A percentile compares a stretch with the other conserved stretches of the same genome.
phyloP scores from a whole-genome alignment of 805 yeast species.

The Nakazawaea holstii region DNA sequence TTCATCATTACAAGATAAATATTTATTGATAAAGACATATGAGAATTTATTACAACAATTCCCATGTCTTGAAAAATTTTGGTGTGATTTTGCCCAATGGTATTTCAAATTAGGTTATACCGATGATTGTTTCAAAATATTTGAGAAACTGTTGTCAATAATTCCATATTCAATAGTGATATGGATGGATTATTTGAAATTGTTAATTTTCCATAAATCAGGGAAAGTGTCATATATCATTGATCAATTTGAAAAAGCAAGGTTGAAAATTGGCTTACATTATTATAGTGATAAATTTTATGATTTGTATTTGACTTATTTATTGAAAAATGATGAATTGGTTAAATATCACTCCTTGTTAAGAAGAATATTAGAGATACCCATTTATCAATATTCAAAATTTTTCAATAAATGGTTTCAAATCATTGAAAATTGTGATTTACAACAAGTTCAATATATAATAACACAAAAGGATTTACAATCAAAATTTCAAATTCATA shows the following conservation, averaged over 20 bases:
- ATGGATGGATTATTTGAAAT: constrained; percentile 44
- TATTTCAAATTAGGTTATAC: constrained; percentile 40
- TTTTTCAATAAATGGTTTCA: constrained; percentile 35
- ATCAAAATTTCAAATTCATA: not conserved
- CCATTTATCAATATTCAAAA: constrained; percentile 46
- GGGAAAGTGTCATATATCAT: constrained; percentile 23
- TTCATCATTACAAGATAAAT: constrained; percentile 24
- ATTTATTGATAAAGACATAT: constrained; percentile 33
- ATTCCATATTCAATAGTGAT: constrained; percentile 40
- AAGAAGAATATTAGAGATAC: constrained; percentile 48
- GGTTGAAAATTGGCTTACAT: constrained; percentile 45
- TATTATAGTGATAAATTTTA: constrained; percentile 48
- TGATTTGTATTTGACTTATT: constrained; percentile 39
- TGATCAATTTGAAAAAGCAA: constrained; percentile 36
- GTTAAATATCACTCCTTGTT: constrained; percentile 36
- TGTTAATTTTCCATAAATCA: not conserved
- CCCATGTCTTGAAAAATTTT: constrained; percentile 48
- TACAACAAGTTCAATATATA: constrained; percentile 20
- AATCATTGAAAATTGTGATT: constrained; percentile 28
- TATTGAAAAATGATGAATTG: constrained; percentile 21
- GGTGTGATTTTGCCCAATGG: constrained; percentile 51
- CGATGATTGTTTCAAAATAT: constrained; percentile 29
- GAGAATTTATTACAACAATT: constrained; percentile 37
- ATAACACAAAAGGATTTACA: constrained; percentile 19
- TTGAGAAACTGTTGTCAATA: constrained; percentile 30